Evolutionary conservation across 2,329 filamentous ascomycete genomes (phyloP), one percentile per base, ranked within the genome.

Genomic region (Aspergillus sergii): DNA sequence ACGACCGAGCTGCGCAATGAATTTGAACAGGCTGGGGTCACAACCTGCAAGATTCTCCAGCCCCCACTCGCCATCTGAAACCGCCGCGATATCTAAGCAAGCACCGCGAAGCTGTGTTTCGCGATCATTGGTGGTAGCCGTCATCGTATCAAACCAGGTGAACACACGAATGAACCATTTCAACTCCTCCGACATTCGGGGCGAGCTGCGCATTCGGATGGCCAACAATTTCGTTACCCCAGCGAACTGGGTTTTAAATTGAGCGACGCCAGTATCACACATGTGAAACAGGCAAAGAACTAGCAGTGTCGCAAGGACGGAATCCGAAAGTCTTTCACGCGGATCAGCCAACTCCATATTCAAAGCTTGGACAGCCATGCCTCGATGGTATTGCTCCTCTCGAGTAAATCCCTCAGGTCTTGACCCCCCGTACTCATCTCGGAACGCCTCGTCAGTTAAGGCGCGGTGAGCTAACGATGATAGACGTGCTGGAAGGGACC

Each of bases 111-210:
- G 86, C 76, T 96, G 92, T 34, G 91, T 88, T 78, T 97, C 94
- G 58, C 94, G 88, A 77, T 97, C 92, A 71, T 97, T 97, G 74
- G 96, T 92, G 58, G 91, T 94, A 45, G 92, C 92, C 0, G 93
- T 93, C 80, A 97, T 92, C 60, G 94, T 92, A 76, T 97, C 94
- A 74, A 96, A 96, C 84, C 94, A 96, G 39, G 92, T 95, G 73
- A 97, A 97, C 69, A 97, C 88, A 48, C 92, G 89, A 72, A 96
- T 92, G 82, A 97, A 94, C 94, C 94, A 97, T 14, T 79, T 81
- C 23, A 79, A 72, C 34, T 89, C 88, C 63, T 92, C 91, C 64
- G 93, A 91, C 57, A 88, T 81, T 14, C 83, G 83, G 53, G 86
- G 77, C 72, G 88, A 72, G 75, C 84, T 79, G 74, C 87, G 82